Evolutionary conservation across 2,329 filamentous ascomycete genomes (phyloP).

Genomic region (Talaromyces sp.): DNA sequence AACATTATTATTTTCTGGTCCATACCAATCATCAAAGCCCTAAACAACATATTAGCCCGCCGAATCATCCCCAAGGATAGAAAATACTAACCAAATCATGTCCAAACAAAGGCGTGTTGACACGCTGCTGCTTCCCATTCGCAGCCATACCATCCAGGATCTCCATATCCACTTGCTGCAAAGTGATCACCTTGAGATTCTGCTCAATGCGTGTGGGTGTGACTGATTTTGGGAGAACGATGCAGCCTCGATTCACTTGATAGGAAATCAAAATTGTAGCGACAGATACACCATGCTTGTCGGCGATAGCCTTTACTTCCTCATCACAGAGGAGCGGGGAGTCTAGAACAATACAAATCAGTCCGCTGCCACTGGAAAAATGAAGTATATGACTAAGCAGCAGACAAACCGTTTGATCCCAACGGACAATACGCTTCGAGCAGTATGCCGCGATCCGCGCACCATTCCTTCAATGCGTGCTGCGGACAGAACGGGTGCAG

Average conservation of each 20-base stretch:
- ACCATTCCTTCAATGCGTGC: conserved; percentile 30
- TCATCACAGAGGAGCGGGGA: background rate
- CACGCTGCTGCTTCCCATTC: conserved; percentile 1
- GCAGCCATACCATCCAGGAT: conserved; percentile 14
- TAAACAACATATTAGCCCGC: background rate
- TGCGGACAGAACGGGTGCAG: conserved; percentile 36
- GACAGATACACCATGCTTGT: background rate
- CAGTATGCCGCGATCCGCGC: conserved; percentile 27
- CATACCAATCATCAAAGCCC: conserved; percentile 1
- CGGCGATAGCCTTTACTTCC: background rate
- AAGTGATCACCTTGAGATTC: conserved; percentile 39
- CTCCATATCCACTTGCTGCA: conserved; percentile 1
- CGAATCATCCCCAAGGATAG: background rate
- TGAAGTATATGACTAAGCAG: background rate
- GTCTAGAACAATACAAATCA: background rate
- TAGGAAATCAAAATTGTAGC: background rate
- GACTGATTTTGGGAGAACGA: conserved; percentile 52
- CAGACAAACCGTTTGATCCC: background rate
- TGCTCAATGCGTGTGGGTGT: conserved; percentile 47
- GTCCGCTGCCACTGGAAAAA: background rate
- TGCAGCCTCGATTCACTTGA: conserved; percentile 46
- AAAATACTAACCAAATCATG: conserved; percentile 2
- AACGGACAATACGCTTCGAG: conserved; percentile 34
- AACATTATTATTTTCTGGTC: background rate
- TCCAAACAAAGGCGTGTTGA: background rate